Evolutionary conservation across 176 grass and related monocot genomes (phyloP), one percentile per base, ranked within the genome.

Genomic region (Zoysia pacifica): DNA sequence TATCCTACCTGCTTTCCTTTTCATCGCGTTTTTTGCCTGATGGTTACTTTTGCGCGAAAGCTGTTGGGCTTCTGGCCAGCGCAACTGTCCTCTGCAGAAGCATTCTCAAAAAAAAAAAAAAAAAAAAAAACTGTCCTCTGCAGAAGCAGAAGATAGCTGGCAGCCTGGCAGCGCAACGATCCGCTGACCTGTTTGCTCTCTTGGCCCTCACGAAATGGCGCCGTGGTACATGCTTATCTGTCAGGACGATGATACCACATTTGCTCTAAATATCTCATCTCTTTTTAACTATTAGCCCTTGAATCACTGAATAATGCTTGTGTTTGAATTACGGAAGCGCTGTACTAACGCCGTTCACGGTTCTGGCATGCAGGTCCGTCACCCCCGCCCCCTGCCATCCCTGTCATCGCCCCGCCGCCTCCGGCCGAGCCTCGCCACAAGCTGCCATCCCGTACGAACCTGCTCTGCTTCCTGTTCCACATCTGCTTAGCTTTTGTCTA

Each of bases 381-480:
- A 43, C 62, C 76, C 19, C 73, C 76, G 28, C 62, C 62, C 19
- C 73, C 73, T 16, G 73, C 73, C 76, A 6, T 52, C 18, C 48
- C 62, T 36, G 36, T 67, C 62, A 12, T 66, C 62, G 47, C 62
- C 37, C 76, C 76, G 62, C 76, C 76, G 16, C 62, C 76, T 1
- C 62, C 76, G 1, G 48, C 76, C 76, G 62, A 9, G 10, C 76
- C 76, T 14, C 76, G 76, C 62, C 76, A 28, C 48, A 78, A 67
- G 76, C 76, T 20, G 18, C 76, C 76, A 53, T 11, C 36, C 16
- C 36, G 76, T 78, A 78, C 37, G 76, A 65, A 66, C 15, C 60
- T 38, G 20, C 7, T 64, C 75, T 65, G 47, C 62, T 66, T 66
- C 46, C 6, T 52, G 16, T 7, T 19, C 20, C 6, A 1, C 51